Evolutionary conservation across 2,329 filamentous ascomycete genomes (phyloP).

Genomic region (Colletotrichum karsti): DNA sequence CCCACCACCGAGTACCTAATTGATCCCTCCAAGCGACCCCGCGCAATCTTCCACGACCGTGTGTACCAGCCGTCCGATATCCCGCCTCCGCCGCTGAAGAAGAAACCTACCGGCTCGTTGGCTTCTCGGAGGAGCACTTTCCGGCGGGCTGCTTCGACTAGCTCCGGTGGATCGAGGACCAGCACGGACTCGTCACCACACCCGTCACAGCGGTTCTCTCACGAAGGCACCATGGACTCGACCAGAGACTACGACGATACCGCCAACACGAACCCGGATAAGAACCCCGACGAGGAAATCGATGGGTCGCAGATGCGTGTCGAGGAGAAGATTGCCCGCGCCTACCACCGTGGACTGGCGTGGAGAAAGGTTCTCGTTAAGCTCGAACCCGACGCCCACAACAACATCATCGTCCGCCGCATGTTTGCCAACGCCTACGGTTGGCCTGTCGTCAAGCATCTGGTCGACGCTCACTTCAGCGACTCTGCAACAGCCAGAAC

Average conservation of each 20-base stretch:
- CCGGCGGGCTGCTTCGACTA: constrained; percentile 29
- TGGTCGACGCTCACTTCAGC: constrained; percentile 94
- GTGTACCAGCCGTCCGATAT: constrained; percentile 96
- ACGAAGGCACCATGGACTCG: constrained; percentile 54
- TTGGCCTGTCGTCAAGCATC: constrained; percentile 95
- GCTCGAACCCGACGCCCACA: constrained; percentile 95
- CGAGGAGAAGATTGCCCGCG: constrained; percentile 96
- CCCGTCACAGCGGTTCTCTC: constrained; percentile 40
- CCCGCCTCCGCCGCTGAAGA: constrained; percentile 78
- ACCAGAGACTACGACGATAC: constrained; percentile 62
- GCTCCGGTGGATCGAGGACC: constrained; percentile 28
- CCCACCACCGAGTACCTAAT: constrained; percentile 84
- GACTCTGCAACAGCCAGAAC: constrained; percentile 73
- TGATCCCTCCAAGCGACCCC: constrained; percentile 81
- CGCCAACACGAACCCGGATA: constrained; percentile 54
- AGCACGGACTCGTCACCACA: constrained; percentile 30
- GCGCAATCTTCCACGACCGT: constrained; percentile 96
- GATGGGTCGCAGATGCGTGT: constrained; percentile 82
- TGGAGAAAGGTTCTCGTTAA: constrained; percentile 98
- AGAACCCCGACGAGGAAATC: constrained; percentile 45
- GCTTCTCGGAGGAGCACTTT: constrained; percentile 42
- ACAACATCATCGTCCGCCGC: constrained; percentile 95
- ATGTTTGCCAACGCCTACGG: constrained; percentile 98
- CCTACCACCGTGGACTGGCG: constrained; percentile 89
- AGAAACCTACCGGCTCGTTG: constrained; percentile 48